Evolutionary conservation across 2,329 filamentous ascomycete genomes (phyloP).

Genomic region (Pseudogymnoascus sp.): DNA sequence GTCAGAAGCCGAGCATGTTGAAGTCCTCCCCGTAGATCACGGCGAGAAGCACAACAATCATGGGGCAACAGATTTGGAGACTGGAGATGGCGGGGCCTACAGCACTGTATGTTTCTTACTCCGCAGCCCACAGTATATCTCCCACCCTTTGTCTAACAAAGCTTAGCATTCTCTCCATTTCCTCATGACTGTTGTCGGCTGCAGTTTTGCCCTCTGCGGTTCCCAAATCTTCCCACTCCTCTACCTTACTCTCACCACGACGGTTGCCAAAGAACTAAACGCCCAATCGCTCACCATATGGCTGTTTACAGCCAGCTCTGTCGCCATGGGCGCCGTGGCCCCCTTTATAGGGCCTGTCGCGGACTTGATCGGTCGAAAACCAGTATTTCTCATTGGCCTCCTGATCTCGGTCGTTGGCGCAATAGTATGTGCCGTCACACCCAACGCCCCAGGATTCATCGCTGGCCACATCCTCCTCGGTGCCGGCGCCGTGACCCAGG

Average conservation of each 20-base stretch:
- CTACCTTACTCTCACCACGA: background rate
- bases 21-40: background rate
- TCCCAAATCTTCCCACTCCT: conserved; percentile 12
- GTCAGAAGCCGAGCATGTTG: background rate
- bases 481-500: conserved; percentile 11
- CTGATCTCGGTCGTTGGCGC: conserved; percentile 14
- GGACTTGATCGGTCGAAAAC: conserved; percentile 18
- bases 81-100: background rate
- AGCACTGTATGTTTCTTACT: background rate
- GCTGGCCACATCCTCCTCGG: conserved; percentile 11
- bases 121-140: background rate
- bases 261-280: conserved; percentile 8
- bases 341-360: conserved; percentile 21
- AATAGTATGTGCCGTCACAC: conserved; percentile 17
- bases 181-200: conserved; percentile 14
- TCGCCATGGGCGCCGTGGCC: conserved; percentile 17
- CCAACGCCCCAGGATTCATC: conserved; percentile 15
- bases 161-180: background rate
- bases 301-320: conserved; percentile 15
- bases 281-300: conserved; percentile 15
- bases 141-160: background rate
- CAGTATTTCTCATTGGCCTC: conserved; percentile 15
- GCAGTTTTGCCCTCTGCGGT: conserved; percentile 13
- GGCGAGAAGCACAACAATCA: background rate
- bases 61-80: background rate